Evolutionary conservation across 2,329 filamentous ascomycete genomes (phyloP), one percentile per base, ranked within the genome.

Genomic region (Botrytis paeoniae): DNA sequence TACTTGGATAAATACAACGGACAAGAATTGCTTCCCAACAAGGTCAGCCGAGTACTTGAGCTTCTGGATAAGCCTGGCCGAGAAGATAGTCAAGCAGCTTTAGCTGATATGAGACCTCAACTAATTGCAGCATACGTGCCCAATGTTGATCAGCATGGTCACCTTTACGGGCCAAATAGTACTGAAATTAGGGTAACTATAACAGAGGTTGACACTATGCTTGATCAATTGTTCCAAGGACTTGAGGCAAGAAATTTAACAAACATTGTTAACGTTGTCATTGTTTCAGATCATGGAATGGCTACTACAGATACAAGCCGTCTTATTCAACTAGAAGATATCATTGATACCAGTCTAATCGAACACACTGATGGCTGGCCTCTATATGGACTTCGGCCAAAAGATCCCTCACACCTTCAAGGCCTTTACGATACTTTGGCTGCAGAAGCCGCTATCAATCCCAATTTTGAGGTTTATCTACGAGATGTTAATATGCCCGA

Each of bases 241-340:
- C 85, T 99, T 0, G 89, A 95, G 75, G 83, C 87, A 64, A 90
- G 96, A 66, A 98, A 98, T 80, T 84, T 99, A 69, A 97, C 94
- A 0, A 81, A 91, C 32, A 92, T 99, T 74, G 93, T 98, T 80
- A 99, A 99, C 77, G 88, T 99, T 12, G 90, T 99, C 48, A 87
- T 99, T n/a, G 95, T 99, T 3, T 98, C 94, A 0, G 96, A 99
- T 81, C 96, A 99, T 81, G 96, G 96, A 69, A 99, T 99, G 96
- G 96, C 96, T 1, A 97, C 94, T 0, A 98, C 96, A 0, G 93
- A 95, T 74, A 89, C 88, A 0, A 86, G 90, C 29, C 89, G 96
- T 18, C 85, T 98, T 63, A 87, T 98, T 39, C 96, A 98, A 82
- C 85, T 98, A 3, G 96, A 99, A 76, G 94, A 98, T 79, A 83